These are phyloP conservation scores for Cyberlindnera samutprakarnensis DNA, from an alignment of 805 yeast genomes.

Conservation along the genomic window DNA sequence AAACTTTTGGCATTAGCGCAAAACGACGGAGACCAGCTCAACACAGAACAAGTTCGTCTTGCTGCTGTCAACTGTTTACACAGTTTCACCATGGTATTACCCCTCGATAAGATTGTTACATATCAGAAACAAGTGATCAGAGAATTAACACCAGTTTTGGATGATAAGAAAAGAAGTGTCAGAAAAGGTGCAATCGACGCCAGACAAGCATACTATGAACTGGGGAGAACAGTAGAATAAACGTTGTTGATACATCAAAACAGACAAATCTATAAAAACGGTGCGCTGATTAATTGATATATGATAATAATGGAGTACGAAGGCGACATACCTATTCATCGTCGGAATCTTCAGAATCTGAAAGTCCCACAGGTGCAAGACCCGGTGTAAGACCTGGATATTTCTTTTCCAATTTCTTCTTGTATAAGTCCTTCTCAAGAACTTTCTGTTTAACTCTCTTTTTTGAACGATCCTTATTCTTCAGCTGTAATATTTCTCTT, in stretches of 20 bases:
- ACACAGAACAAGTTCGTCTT: conserved; percentile 44
- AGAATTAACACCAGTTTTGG: conserved; percentile 46
- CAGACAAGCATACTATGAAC: conserved; percentile 67
- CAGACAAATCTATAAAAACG: too few species aligned
- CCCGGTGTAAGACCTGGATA: conserved; percentile 76
- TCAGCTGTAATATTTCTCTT: conserved; percentile 34
- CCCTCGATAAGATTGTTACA: conserved; percentile 38
- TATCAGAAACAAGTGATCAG: conserved; percentile 37
- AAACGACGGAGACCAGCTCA: conserved; percentile 19
- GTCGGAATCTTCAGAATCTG: conserved; percentile 39
- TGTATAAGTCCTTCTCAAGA: conserved; percentile 26
- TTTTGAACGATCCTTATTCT: conserved; percentile 26
- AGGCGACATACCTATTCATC: too few species aligned
- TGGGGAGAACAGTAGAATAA: conserved; percentile 31
- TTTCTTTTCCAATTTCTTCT: conserved; percentile 21
- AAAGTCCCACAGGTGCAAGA: conserved; percentile 70
- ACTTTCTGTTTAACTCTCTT: conserved; percentile 19
- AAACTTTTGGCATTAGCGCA: conserved; percentile 32
- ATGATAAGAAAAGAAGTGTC: conserved; percentile 67
- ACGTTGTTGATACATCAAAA: not conserved
- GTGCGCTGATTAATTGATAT: too few species aligned
- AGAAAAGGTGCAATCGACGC: conserved; percentile 74
- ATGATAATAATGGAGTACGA: too few species aligned
- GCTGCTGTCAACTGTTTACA: conserved; percentile 53
- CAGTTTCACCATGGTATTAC: conserved; percentile 31